phyloP scores from a whole-genome alignment of 768 basidiomycete species.

The Leccinum truebloodii region DNA sequence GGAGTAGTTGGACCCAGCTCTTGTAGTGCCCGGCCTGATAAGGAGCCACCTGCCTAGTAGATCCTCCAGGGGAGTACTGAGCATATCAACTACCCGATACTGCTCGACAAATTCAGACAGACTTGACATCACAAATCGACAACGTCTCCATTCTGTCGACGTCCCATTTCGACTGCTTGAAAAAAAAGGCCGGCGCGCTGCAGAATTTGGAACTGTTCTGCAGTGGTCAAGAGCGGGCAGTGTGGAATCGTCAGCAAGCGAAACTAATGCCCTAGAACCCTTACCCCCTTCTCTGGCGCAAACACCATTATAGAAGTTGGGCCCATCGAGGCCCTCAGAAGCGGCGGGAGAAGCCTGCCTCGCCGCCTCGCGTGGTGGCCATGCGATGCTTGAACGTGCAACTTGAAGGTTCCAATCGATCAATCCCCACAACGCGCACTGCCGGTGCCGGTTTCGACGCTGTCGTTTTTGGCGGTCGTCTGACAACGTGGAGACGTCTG shows the following conservation, averaged over 20 bases:
- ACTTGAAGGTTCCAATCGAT: not conserved
- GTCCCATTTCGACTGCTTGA: not conserved
- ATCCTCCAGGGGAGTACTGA: not conserved
- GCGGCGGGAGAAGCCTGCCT: constrained; percentile 5
- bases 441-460: not conserved
- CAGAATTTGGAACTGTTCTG: not conserved
- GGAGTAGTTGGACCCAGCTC: not conserved
- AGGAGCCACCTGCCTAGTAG: not conserved
- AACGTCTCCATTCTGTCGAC: not conserved
- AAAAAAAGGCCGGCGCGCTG: not conserved
- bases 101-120: not conserved
- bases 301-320: not conserved
- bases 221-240: not conserved
- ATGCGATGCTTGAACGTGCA: constrained; percentile 2
- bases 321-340: not conserved
- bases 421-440: constrained; percentile 4
- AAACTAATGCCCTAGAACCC: not conserved
- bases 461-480: not conserved
- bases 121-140: not conserved
- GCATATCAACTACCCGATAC: not conserved
- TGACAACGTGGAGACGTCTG: not conserved
- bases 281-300: not conserved
- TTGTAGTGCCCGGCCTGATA: not conserved
- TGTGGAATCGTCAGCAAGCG: not conserved
- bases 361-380: constrained; percentile 12